Base-by-base conservation (phyloP, 2,329 filamentous ascomycete species). In the Domatiomyces catenatus region DNA sequence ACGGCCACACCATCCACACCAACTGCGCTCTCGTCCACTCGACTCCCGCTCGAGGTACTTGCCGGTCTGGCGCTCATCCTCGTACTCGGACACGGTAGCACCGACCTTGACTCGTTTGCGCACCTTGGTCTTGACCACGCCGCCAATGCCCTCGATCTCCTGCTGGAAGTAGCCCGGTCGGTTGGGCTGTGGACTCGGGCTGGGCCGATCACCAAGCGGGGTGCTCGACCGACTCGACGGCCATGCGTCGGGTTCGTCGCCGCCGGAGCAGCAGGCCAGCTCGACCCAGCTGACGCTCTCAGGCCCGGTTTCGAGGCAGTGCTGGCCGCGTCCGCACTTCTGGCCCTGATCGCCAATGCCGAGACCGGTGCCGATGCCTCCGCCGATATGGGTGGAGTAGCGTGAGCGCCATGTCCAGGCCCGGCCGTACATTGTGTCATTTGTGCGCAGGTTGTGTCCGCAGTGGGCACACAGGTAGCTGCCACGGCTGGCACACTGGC, bases 361-460 rank as follows among this genome's bases (percentile, higher is more conserved):
- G 26, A 94, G 86, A 4, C 89, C 89, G 0, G 85, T 89, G 20
- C 88, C 87, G 0, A 93, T 73, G 2, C 86, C 86, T 18, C 80
- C 81, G 2, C 89, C 83, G 0, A 86, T 80, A 57, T 86, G 84
- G 15, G 74, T 74, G 39, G 82, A 83, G 64, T 94, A 95, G 20
- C 86, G 80, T 42, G 79, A 86, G 48, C 89, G 81, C 89, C 89
- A 95, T 54, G 80, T 84, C 88, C 89, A 95, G 50, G 89, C 86
- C 3, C 76, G 72, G 44, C 72, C 65, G 60, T 83, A 81, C 12
- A 72, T 76, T 4, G 71, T 76, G 56, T 82, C 79, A 10, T 69
- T 68, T 32, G 70, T 71, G 44, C 64, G 64, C 48, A 93, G 79
- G 50, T 78, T 77, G 54, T 83, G 78, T 1, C 88, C 87, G 59